Evolutionary conservation across 1,139 yeast species (phyloP), one percentile per base, ranked within the genome.

Genomic region (Suhomyces maxii): DNA sequence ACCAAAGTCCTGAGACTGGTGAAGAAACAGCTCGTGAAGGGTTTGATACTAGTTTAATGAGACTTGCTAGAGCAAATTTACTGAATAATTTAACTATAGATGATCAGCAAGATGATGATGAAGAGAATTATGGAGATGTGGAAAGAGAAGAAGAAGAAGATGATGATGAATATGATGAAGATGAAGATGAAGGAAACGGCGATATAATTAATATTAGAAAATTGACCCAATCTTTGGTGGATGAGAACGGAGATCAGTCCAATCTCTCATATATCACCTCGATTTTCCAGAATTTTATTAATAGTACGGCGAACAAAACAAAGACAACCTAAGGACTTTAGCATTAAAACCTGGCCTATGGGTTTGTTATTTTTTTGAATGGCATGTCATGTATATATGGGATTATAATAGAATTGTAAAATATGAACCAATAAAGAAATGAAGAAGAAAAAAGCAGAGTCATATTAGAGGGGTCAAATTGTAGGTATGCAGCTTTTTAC

Each of bases 271-370:
- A 67, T 40, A 63, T 73, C 25, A 62, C 74, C 4, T 57, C 65
- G n/a, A 63, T 72, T 42, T 67, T 74, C 53, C 79, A 73, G 53
- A 68, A 59, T 45, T 72, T 73, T 48, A 66, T 74, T 36, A 73
- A 72, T 54, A 65, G 61, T 51, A 63, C 73, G 3, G 40, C 42
- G 23, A 37, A n/a, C 39, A 13, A 37, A 26, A 9, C 8, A 8
- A 7, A 25, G 36, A 18, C 36, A 12, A 34, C 25, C 5, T 28
- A 7, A 28, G 4, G 23, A n/a, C n/a, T 18, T 18, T 18, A 18
- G 23, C 23, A 18, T 18, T 18, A 6, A 18, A 18, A 1, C 6
- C 23, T 18, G 23, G 23, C 3, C 23, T 18, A 18, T 2, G 23
- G 23, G 23, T 18, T 6, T 18, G 6, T 18, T 18, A 4, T 18